Conservation (phyloP, 2,329 filamentous ascomycete genomes). For the Penicillium sp. region DNA sequence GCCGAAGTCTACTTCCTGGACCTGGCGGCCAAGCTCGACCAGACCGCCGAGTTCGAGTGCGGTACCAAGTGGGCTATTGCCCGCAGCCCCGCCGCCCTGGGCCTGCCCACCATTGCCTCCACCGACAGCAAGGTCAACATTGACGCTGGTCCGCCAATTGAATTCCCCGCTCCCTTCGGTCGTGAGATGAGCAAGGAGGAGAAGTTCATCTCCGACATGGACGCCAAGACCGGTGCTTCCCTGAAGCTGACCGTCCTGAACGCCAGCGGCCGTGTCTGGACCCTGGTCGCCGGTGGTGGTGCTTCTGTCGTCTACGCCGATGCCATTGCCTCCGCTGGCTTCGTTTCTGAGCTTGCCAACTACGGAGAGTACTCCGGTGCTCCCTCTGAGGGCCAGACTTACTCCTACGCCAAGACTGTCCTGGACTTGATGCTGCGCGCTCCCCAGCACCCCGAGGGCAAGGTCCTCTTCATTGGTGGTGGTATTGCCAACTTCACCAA, state of each 20-base stretch:
- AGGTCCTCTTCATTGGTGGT: conserved; percentile 98
- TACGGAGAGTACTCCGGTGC: conserved; percentile 99
- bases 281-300: conserved; percentile 97
- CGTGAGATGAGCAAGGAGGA: conserved; percentile 99
- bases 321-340: conserved; percentile 94
- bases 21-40: conserved; percentile 96
- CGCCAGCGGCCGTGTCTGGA: conserved; percentile 91
- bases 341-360: conserved; percentile 96
- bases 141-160: conserved; percentile 96
- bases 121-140: conserved; percentile 80
- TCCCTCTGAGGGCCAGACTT: conserved; percentile 97
- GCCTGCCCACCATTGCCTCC: conserved; percentile 70
- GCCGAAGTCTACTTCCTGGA: conserved; percentile 98
- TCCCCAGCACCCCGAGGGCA: conserved; percentile 82
- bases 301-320: conserved; percentile 99
- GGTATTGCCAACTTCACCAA: conserved; percentile 99
- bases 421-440: conserved; percentile 96
- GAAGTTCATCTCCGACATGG: conserved; percentile 97
- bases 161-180: conserved; percentile 98
- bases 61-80: conserved; percentile 99
- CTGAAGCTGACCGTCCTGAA: conserved; percentile 98
- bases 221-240: conserved; percentile 98
- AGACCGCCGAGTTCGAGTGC: conserved; percentile 99
- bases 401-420: conserved; percentile 97
- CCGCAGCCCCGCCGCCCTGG: conserved; percentile 84